Evolutionary conservation across 305 asterid species (phyloP), one percentile per base, ranked within the genome.

Genomic region (Fraxinus baroniana): DNA sequence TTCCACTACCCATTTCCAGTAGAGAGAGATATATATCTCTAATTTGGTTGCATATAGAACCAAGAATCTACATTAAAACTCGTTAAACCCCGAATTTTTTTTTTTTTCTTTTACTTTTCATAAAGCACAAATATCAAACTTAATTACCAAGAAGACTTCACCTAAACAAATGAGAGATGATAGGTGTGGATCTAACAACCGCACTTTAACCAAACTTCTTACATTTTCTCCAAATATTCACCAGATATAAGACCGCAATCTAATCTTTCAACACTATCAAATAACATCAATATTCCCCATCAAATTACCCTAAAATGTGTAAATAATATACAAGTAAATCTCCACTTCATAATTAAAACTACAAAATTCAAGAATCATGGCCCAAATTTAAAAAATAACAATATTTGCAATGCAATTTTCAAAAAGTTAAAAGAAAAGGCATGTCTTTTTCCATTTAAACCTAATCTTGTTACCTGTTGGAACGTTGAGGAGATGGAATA

Each of bases 401-500:
- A 15, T 37, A 79, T n/a, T 44, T 55, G 68, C 73, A 33, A 52
- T 4, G 74, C 28, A 24, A 80, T 70, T 39, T 36, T 46, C 41
- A 44, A 82, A 86, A 32, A 18, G 24, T 84, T 76, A 66, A 7
- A 7, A 13, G 13, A 60, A 8, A 77, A 82, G 74, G 81, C 79
- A 64, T 82, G 81, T 28, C 2, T 72, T 83, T 73, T 17, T 66
- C 32, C 32, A 37, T 71, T 35, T 30, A 70, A 24, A 10, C 30
- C 17, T 22, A 66, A 66, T 68, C 13, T 33, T 4, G 77, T 82
- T 75, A 94, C 98, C 98, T 93, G 88, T 84, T 84, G 35, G 90
- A 84, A 6, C 95, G 93, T 88, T 81, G 92, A 78, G 98, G 93
- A 82, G 97, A 91, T 81, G 94, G 90, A 85, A 84, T 85, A 74